Evolutionary conservation across 2,329 filamentous ascomycete species (phyloP).

Genomic region (Aspergillus eucalypticola): DNA sequence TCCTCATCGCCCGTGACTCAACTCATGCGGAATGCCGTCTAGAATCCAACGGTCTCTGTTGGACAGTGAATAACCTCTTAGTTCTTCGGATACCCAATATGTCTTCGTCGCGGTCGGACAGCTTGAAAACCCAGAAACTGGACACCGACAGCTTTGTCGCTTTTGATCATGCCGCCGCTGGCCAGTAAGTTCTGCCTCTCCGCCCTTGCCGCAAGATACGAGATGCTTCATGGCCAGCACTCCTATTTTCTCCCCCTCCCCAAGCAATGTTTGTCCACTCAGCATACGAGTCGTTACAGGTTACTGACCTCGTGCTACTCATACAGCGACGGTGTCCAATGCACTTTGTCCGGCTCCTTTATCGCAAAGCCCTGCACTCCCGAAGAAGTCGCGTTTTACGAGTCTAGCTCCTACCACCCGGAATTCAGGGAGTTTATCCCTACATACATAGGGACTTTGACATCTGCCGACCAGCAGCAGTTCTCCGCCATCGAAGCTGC

Average conservation of each 20-base stretch:
- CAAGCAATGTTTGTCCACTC: neutral
- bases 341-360: constrained; percentile 76
- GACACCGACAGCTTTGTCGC: constrained; percentile 43
- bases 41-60: constrained; percentile 6
- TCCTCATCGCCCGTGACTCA: constrained; percentile 12
- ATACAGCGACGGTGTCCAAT: constrained; percentile 81
- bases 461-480: constrained; percentile 58
- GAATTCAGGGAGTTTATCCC: constrained; percentile 81
- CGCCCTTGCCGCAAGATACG: constrained; percentile 1
- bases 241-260: constrained; percentile 11
- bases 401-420: constrained; percentile 68
- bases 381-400: constrained; percentile 86
- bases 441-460: constrained; percentile 76
- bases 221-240: neutral
- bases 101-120: constrained; percentile 36
- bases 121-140: constrained; percentile 35
- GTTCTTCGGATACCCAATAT: constrained; percentile 23
- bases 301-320: neutral
- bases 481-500: constrained; percentile 48
- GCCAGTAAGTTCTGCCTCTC: constrained; percentile 47
- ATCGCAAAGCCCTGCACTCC: constrained; percentile 93
- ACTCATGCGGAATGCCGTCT: constrained; percentile 20
- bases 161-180: constrained; percentile 49
- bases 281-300: neutral
- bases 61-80: constrained; percentile 7